Evolutionary conservation across 2,329 filamentous ascomycete genomes (phyloP), one percentile per base, ranked within the genome.

Genomic region (Fusarium sp.): DNA sequence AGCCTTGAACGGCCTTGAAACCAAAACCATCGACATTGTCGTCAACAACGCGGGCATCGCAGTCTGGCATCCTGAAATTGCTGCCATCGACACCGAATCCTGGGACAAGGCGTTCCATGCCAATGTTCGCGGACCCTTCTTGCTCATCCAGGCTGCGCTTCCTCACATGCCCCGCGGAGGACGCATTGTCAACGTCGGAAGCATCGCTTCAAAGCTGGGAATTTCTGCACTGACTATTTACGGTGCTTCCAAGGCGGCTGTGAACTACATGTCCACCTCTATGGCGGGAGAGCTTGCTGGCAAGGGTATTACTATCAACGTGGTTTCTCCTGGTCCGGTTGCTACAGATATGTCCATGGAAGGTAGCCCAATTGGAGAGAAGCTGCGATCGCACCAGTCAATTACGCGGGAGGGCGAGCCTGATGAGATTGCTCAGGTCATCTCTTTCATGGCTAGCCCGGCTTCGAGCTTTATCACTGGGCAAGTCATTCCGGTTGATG

Each of bases 101-200:
- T 60, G 58, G 58, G 58, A 60, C 3, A 49, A 60, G 11, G 43
- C 52, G 3, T 35, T 60, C 8, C 39, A 41, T 17, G 43, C 63
- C 29, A 74, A 74, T 9, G 60, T 72, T 2, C 45, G 68, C 7
- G 69, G 69, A 2, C 70, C 72, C 0, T 73, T 78, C 45, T 76
- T 79, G 13, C 70, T 80, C 7, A 77, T 75, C 0, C 62, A 80
- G 35, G 73, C 74, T 1, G 71, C 73, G 2, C 45, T 76, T 3
- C 76, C 76, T 1, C 61, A 78, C 35, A 63, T 80, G 7, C 57
- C 72, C 1, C 55, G 54, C 2, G 74, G 75, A 5, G 75, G 77
- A 0, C 75, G 78, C 0, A 76, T 80, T 3, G 69, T 80, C n/a
- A 72, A 75, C 25, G 60, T 80, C 5, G 78, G 77, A 2, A 78